Base-by-base conservation (phyloP, 495 filamentous ascomycete species). In the Penicillium desertorum region DNA sequence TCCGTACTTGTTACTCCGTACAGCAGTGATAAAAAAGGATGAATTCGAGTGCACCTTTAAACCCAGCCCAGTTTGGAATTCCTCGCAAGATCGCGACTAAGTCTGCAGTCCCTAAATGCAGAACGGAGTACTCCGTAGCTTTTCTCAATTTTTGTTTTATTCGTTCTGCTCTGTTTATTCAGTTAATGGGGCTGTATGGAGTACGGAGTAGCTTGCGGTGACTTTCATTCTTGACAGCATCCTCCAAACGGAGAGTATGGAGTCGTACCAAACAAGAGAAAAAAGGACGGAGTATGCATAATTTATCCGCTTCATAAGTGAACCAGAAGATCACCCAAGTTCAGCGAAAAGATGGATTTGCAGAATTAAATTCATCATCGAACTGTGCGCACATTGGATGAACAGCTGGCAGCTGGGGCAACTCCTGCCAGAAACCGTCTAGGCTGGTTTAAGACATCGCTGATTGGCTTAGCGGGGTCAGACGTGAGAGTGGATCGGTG, bases 381-480 rank as follows among this genome's bases (percentile, higher is more conserved):
- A 29, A 48, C n/a, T 32, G 12, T 20, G 17, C 16, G 11, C 45
- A 11, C 25, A 48, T 22, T 32, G 27, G 45, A 32, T 32, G 7
- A 16, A 19, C 45, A 19, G 8, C 44, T 27, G 23, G 34, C 30
- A 17, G 25, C 42, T 23, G 41, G 37, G 23, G 49, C 30, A 14
- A 29, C 39, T 54, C 45, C 30, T 51, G 20, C 56, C 41, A 14
- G 27, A 55, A 60, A 46, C 45, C 20, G 45, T 45, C 45, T 59
- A 9, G 23, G 11, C 4, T 36, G 5, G 32, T 37, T 11, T 8
- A 9, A 10, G 22, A 16, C 16, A 53, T 30, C 14, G 30, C 9
- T 54, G 36, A 32, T 45, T 59, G 57, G 57, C 23, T 17, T 14
- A 6, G 11, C 11, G 9, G 11, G 10, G 16, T 20, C 36, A 20